phyloP scores from a whole-genome alignment of 2,329 filamentous ascomycete genomes.

The Cladosporium cucumerinum region DNA sequence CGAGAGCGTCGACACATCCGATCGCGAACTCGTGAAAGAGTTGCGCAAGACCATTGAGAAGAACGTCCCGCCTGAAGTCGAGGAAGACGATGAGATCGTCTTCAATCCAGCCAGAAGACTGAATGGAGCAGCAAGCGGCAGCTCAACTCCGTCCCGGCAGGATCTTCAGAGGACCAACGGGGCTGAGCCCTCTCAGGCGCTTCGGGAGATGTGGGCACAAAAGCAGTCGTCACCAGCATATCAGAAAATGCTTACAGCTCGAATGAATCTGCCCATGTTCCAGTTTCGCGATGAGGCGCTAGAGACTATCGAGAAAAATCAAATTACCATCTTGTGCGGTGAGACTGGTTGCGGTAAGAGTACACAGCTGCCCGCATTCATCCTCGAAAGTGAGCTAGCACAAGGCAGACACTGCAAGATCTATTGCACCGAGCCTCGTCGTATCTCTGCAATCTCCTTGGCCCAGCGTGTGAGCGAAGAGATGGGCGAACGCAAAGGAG shows the following conservation, averaged over 20 bases:
- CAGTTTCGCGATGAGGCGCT: constrained; percentile 76
- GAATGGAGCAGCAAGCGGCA: constrained; percentile 30
- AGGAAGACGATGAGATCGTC: constrained; percentile 56
- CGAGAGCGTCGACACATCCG: constrained; percentile 63
- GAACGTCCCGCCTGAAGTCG: constrained; percentile 55
- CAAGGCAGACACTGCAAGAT: constrained; percentile 82
- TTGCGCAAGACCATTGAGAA: constrained; percentile 66
- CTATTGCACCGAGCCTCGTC: constrained; percentile 90
- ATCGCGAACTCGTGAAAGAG: constrained; percentile 65
- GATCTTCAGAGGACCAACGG: constrained; percentile 20
- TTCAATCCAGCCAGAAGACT: constrained; percentile 61
- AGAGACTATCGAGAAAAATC: constrained; percentile 70
- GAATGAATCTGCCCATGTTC: constrained; percentile 87
- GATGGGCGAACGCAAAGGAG: constrained; percentile 76
- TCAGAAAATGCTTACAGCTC: constrained; percentile 72
- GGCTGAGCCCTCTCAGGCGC: constrained; percentile 35
- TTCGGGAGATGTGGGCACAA: constrained; percentile 51
- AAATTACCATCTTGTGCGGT: constrained; percentile 89
- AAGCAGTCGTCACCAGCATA: constrained; percentile 57
- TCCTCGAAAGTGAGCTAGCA: constrained; percentile 82
- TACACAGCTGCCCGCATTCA: constrained; percentile 92
- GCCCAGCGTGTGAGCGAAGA: constrained; percentile 93
- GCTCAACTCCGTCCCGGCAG: constrained; percentile 30
- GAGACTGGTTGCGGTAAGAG: constrained; percentile 98
- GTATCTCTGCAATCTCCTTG: constrained; percentile 93